Percentiles rank a stretch among this genome's conserved stretches.
Evolutionary conservation across 441 rosid species (phyloP).

Genomic region (Raphanus hybrid): DNA sequence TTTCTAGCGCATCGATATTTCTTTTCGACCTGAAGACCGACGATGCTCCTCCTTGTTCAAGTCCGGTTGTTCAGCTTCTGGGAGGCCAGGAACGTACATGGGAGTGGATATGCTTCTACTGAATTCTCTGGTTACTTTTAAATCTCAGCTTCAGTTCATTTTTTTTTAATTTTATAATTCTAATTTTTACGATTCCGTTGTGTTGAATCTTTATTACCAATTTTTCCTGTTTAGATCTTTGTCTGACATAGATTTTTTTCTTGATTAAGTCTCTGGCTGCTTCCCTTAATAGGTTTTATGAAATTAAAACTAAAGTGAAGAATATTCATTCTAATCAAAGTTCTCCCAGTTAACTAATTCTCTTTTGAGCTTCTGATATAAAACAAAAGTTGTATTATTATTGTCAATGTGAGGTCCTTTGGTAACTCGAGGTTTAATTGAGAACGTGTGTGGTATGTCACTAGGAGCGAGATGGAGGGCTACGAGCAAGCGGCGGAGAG

Average conservation of each 20-base stretch:
- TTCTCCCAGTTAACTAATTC: neutral
- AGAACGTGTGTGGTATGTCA: neutral
- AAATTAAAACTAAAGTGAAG: too few species aligned
- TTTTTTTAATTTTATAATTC: neutral
- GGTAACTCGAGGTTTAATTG: neutral
- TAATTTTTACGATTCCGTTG: neutral
- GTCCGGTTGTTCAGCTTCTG: too few species aligned
- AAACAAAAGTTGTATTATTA: neutral
- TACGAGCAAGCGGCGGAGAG: neutral
- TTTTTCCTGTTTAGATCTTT: neutral
- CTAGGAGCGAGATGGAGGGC: neutral
- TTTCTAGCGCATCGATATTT: too few species aligned
- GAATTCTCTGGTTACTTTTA: neutral
- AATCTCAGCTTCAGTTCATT: neutral
- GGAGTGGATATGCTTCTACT: neutral
- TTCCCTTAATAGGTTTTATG: neutral
- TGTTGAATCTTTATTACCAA: neutral
- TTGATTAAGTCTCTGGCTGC: neutral
- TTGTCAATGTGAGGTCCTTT: neutral
- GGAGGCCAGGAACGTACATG: neutral
- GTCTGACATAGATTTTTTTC: neutral
- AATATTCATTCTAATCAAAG: too few species aligned
- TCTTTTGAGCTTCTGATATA: neutral
- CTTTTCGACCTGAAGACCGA: too few species aligned
- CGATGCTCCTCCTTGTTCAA: too few species aligned